Base-by-base conservation (phyloP, 78 protist genomes). In the Polysphondylium violaceum region DNA sequence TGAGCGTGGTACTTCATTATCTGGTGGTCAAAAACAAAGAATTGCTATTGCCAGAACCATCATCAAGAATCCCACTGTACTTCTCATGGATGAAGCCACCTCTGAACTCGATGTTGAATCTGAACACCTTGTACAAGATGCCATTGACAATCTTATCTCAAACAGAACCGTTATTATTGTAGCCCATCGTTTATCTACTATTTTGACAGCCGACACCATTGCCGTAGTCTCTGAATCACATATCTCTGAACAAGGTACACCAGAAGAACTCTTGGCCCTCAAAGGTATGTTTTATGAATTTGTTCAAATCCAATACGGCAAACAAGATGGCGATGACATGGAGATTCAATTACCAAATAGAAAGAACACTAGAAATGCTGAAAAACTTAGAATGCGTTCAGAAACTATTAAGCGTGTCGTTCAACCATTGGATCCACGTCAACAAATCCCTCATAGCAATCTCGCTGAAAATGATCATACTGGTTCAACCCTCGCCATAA, bases 11-110 rank as follows among this genome's bases (percentile, higher is more conserved):
- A 44, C 58, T 23, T 47, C 86, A 17, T 83, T 98, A 8, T 91
- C 96, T 0, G 97, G 97, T 50, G 97, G 97, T 12, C 95, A 95
- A 81, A 92, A 88, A 47, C 97, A 95, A 72, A 86, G 97, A 41
- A 71, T 95, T 31, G 93, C 95, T 19, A 85, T 95, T 41, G 96
- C 97, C 3, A 68, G 97, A 43, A 58, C 97, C 3, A 56, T 97
- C 17, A 59, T 97, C 9, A 41, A 53, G 38, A 41, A 97, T 27
- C 97, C 99, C 58, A 53, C 90, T 7, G 59, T 97, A 9, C 59
- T 98, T 12, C 19, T 98, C 29, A 88, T 97, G 3, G 99, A 98
- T 81, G 99, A 98, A 81, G 98, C 99, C 2, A 98, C 99, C 47
- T 33, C 60, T 14, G 98, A 97, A 14, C 92, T 97, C 29, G 99